Base-by-base conservation (phyloP, 306 rosid species). In the Trichosanthes cucumerina region DNA sequence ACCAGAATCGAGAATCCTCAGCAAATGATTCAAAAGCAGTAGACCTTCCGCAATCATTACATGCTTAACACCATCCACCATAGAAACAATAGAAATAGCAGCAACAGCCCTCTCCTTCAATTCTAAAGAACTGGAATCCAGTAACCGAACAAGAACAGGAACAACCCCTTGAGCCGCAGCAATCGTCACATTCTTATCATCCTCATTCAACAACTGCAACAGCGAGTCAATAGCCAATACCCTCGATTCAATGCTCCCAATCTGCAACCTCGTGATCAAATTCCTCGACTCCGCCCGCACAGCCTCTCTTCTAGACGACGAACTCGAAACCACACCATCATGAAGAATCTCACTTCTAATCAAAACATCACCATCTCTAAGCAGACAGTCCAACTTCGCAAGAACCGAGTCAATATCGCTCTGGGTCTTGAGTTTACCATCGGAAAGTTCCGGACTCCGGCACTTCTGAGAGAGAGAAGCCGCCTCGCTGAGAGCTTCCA, bases 131-230 rank as follows among this genome's bases (percentile, higher is more conserved):
- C 87, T 75, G 26, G 97, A 90, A 79, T 95, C 98, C 11, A 92
- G 90, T 11, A 90, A 66, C 3, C 92, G 89, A 23, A 89, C 89
- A 23, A 95, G 90, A 28, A 92, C 91, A 14, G 96, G 98, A 34
- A 95, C 96, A 0, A 88, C 86, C 3, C 98, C 98, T 81, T 95
- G 98, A 11, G 97, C 97, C n/a, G 92, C 97, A 0, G 93, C 89
- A 13, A 91, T 95, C 56, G 89, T 87, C 7, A 95, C 98, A 79
- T 95, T 92, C 89, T 95, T 95, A 39, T 92, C 98, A 69, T 92
- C 97, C 76, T 84, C 88, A 47, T 84, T 81, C 4, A 95, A 85
- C 12, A 95, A 58, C 21, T 71, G 63, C 24, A 91, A 43, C 16
- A 95, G 75, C 16, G 91, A 83, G 36, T 92, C 97, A 85, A 95